Percentiles rank a stretch among this genome's conserved stretches.
Evolutionary conservation across 1,139 yeast genomes (phyloP).

Genomic region (Yamadazyma pseudoaaseri): DNA sequence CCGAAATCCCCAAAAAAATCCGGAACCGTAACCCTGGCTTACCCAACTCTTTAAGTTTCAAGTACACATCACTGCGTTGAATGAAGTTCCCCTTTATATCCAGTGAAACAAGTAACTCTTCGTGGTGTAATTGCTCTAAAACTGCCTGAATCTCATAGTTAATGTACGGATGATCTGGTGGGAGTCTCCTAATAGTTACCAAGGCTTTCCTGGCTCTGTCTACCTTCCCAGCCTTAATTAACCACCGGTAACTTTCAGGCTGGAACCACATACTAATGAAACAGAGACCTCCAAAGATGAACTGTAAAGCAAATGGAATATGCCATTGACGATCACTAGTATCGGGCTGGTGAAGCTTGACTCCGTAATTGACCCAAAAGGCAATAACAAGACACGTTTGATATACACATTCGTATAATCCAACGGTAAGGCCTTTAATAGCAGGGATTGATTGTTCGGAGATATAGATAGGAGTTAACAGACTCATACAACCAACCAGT

Average conservation of each 20-base stretch:
- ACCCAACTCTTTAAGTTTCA: conserved; percentile 13
- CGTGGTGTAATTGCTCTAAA: conserved; percentile 21
- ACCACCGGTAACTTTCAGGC: conserved; percentile 18
- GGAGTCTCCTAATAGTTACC: conserved; percentile 26
- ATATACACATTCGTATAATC: conserved; percentile 45
- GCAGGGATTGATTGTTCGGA: conserved; percentile 44
- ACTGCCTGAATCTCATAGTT: conserved; percentile 28
- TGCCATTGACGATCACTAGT: conserved; percentile 35
- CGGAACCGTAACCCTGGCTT: conserved; percentile 27
- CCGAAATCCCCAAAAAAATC: conserved; percentile 26
- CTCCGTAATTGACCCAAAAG: conserved; percentile 45
- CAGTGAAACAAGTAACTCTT: conserved; percentile 18
- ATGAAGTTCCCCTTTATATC: conserved; percentile 25
- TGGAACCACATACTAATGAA: conserved; percentile 30
- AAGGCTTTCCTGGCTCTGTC: conserved; percentile 21
- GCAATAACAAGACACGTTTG: conserved; percentile 43
- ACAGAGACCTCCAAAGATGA: conserved; percentile 42
- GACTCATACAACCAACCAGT: conserved; percentile 41
- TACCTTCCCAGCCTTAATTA: conserved; percentile 11
- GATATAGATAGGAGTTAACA: conserved; percentile 41
- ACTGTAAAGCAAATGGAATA: conserved; percentile 44
- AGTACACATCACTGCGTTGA: conserved; percentile 6
- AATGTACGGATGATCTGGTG: conserved; percentile 27
- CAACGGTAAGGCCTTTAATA: conserved; percentile 37
- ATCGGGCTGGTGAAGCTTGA: conserved; percentile 27